Evolutionary conservation across 345 rosid genomes (phyloP).

Genomic region (Eucalyptus marginata): DNA sequence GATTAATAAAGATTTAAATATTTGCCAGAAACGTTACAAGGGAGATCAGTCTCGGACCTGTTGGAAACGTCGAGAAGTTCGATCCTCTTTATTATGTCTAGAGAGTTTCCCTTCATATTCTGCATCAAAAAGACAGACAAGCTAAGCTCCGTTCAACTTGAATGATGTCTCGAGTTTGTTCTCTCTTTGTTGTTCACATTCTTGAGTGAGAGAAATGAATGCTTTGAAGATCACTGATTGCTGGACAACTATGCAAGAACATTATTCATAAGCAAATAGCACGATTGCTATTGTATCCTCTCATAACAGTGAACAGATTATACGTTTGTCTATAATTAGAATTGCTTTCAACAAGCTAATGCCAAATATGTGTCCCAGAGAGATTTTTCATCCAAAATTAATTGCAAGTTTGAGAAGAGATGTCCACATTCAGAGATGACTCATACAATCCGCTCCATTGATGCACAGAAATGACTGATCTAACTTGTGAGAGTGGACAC

Average conservation of each 20-base stretch:
- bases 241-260: background rate
- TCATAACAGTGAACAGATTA: background rate
- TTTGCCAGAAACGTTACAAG: background rate
- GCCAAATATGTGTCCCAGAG: background rate
- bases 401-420: background rate
- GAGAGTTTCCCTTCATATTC: slow-evolving; percentile 29
- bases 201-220: background rate
- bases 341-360: background rate
- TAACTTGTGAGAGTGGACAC: background rate
- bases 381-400: background rate
- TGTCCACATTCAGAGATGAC: background rate
- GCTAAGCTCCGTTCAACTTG: background rate
- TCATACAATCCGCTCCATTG: background rate
- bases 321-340: background rate
- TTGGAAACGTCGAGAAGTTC: slow-evolving; percentile 43
- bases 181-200: background rate
- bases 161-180: background rate
- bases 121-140: slow-evolving; percentile 5
- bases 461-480: background rate
- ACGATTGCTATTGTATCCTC: background rate
- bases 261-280: background rate
- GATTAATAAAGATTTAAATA: background rate
- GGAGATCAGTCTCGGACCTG: slow-evolving; percentile 15
- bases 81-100: slow-evolving; percentile 42
- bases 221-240: background rate